A percentile compares a stretch with the other conserved stretches of the same genome.
phyloP scores from a whole-genome alignment of 495 filamentous ascomycete genomes.

The Penicillium coprophilum region DNA sequence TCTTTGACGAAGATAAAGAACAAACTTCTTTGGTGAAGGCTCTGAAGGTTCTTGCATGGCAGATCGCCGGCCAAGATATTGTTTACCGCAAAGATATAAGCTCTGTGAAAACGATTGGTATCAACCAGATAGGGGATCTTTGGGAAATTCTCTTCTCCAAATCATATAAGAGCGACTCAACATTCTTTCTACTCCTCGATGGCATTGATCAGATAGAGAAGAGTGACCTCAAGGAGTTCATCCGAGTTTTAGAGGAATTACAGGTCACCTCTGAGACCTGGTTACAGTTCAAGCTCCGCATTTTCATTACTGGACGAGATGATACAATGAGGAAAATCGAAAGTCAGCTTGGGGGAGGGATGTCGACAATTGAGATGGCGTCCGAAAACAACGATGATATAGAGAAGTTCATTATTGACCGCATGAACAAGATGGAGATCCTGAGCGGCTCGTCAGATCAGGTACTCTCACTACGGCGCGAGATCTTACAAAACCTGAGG shows the following conservation, averaged over 20 bases:
- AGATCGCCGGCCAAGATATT: constrained; percentile 18
- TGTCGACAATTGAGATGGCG: constrained; percentile 14
- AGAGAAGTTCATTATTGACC: constrained; percentile 15
- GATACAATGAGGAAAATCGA: constrained; percentile 15
- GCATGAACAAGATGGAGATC: constrained; percentile 23
- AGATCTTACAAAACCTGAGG: constrained; percentile 15
- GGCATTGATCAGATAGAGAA: constrained; percentile 14
- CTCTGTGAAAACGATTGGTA: constrained; percentile 6
- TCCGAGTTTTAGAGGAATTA: constrained; percentile 6
- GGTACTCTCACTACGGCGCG: constrained; percentile 10
- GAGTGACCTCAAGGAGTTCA: constrained; percentile 14
- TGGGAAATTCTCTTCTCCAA: constrained; percentile 21
- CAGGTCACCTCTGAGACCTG: constrained; percentile 5
- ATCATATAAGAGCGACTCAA: constrained; percentile 22
- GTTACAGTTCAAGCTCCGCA: constrained; percentile 18
- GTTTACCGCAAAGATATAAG: constrained; percentile 22
- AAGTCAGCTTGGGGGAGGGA: constrained; percentile 7
- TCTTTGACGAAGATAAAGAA: constrained; percentile 13
- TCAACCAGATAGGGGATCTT: constrained; percentile 8
- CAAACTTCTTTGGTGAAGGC: constrained; percentile 16
- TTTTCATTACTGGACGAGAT: constrained; percentile 11
- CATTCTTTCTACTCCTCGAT: constrained; percentile 20
- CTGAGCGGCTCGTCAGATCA: constrained; percentile 14
- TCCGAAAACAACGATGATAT: constrained; percentile 18
- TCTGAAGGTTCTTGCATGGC: constrained; percentile 20